phyloP scores from a whole-genome alignment of 2,329 filamentous ascomycete species.

The Calonectria fujianensis region DNA sequence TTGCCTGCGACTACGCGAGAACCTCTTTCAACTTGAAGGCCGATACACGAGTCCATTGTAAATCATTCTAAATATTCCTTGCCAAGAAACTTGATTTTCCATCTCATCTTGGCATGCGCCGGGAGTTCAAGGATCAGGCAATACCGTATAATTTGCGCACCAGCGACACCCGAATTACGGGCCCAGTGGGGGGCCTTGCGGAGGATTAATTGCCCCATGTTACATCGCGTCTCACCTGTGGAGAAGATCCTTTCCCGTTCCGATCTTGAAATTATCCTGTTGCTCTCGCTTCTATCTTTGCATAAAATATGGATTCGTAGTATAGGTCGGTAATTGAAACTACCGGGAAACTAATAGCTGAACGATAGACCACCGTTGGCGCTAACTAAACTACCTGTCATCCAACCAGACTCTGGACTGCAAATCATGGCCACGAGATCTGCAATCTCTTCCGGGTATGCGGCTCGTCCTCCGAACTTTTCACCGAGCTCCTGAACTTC shows the following conservation, averaged over 20 bases:
- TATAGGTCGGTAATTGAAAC: not conserved
- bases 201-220: not conserved
- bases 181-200: not conserved
- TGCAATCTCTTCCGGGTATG: slow-evolving; percentile 78
- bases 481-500: slow-evolving; percentile 65
- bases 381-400: slow-evolving; percentile 79
- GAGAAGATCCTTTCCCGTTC: slow-evolving; percentile 6
- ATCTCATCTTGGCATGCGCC: not conserved
- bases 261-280: not conserved
- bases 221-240: not conserved
- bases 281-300: slow-evolving; percentile 3
- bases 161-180: not conserved
- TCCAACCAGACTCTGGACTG: slow-evolving; percentile 76
- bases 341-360: slow-evolving; percentile 28
- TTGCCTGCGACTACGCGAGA: not conserved
- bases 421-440: slow-evolving; percentile 81
- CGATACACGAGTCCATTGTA: not conserved
- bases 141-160: not conserved
- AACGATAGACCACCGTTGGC: slow-evolving; percentile 71
- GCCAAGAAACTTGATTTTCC: not conserved
- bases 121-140: not conserved
- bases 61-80: not conserved
- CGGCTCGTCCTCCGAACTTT: slow-evolving; percentile 70
- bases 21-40: not conserved
- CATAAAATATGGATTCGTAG: not conserved